Evolutionary conservation across 768 basidiomycete species (phyloP).

Genomic region (Phlebiopsis flavidoalba): DNA sequence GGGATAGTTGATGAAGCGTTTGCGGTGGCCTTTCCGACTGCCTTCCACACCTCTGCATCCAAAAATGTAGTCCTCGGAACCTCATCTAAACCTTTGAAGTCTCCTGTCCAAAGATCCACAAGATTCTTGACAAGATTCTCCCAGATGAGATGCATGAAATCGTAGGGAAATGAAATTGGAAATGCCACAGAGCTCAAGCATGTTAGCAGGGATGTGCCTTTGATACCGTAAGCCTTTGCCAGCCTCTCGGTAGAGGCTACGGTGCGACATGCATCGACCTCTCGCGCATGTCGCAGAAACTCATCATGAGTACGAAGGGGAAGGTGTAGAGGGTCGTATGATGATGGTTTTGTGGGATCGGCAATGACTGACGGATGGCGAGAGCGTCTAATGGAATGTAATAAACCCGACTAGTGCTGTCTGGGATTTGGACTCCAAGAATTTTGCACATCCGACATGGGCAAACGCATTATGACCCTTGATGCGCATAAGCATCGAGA

Average conservation of each 20-base stretch:
- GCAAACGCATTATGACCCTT: slow-evolving; percentile 23
- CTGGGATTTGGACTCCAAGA: slow-evolving; percentile 11
- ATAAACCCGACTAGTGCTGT: neutral
- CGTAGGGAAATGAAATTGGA: slow-evolving; percentile 37
- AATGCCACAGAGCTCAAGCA: slow-evolving; percentile 30
- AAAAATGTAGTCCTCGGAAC: slow-evolving; percentile 24
- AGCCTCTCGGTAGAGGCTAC: slow-evolving; percentile 6
- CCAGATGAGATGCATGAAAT: slow-evolving; percentile 46
- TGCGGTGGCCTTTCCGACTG: slow-evolving; percentile 30
- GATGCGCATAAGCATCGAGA: slow-evolving; percentile 23
- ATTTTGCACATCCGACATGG: slow-evolving; percentile 25
- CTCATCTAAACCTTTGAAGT: slow-evolving; percentile 34
- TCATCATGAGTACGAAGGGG: slow-evolving; percentile 15
- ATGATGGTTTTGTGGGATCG: no score
- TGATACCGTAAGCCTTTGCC: slow-evolving; percentile 17
- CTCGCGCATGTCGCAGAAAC: slow-evolving; percentile 9
- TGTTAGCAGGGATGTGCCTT: slow-evolving; percentile 25
- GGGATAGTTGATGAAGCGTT: slow-evolving; percentile 34
- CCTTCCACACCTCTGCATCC: slow-evolving; percentile 32
- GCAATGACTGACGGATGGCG: no score
- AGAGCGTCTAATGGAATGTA: slow-evolving; percentile 17
- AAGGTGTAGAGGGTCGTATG: slow-evolving; percentile 14
- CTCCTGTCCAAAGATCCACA: slow-evolving; percentile 34
- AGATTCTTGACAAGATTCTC: slow-evolving; percentile 40
- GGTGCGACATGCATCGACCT: slow-evolving; percentile 10